phyloP scores from a whole-genome alignment of 2,329 filamentous ascomycete species.

The Penicillium sp. region DNA sequence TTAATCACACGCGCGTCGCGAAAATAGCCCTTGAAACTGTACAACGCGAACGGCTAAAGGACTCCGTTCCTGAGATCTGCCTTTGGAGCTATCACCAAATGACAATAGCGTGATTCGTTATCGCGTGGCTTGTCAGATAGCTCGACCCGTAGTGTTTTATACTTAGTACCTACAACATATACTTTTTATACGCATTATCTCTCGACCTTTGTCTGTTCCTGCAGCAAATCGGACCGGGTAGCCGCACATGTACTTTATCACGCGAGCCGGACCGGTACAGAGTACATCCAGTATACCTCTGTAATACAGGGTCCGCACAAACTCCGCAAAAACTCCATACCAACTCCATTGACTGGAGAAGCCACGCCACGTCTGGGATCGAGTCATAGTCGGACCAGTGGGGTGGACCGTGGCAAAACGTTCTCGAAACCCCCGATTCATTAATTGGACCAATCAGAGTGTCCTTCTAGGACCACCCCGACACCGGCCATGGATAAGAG shows the following conservation, averaged over 20 bases:
- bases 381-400: constrained; percentile 8
- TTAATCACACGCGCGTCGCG: constrained; percentile 8
- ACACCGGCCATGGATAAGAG: constrained; percentile 26
- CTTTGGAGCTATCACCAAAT: constrained; percentile 5
- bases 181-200: neutral
- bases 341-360: constrained; percentile 14
- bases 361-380: constrained; percentile 12
- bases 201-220: neutral
- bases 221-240: constrained; percentile 7
- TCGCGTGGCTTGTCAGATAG: neutral
- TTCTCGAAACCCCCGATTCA: constrained; percentile 25
- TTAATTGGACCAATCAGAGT: constrained; percentile 10
- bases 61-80: constrained; percentile 10
- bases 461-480: constrained; percentile 16
- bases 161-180: no score
- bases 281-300: neutral
- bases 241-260: neutral
- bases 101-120: constrained; percentile 13
- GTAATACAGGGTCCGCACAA: constrained; percentile 10
- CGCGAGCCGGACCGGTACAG: neutral
- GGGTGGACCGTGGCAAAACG: constrained; percentile 36
- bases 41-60: constrained; percentile 7
- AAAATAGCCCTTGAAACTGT: constrained; percentile 2
- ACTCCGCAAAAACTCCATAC: constrained; percentile 4
- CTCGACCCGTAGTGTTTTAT: no score